Percentiles rank a stretch among this genome's conserved stretches.
phyloP scores from a whole-genome alignment of 768 basidiomycete species.

The Pulveroboletus ravenelii region DNA sequence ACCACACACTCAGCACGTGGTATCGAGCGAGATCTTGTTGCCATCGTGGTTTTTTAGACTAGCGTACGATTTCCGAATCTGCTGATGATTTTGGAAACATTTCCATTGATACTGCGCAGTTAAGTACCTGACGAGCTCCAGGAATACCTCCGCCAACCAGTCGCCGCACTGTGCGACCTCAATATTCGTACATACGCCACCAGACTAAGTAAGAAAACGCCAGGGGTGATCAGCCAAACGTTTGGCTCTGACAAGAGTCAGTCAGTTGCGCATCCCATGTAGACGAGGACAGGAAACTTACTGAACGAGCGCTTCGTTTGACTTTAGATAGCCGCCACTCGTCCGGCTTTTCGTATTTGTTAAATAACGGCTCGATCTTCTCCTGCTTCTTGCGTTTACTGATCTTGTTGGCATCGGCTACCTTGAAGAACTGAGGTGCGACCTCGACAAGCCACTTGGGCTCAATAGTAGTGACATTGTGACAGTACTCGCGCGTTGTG shows the following conservation, averaged over 20 bases:
- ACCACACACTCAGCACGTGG: no score
- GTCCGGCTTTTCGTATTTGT: slow-evolving; percentile 93
- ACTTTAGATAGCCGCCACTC: slow-evolving; percentile 93
- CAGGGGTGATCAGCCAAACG: slow-evolving; percentile 60
- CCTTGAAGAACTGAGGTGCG: slow-evolving; percentile 98
- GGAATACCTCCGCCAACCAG: no score
- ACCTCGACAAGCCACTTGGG: slow-evolving; percentile 99
- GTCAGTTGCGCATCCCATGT: neutral
- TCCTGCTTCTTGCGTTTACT: slow-evolving; percentile 94
- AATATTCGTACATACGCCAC: slow-evolving; percentile 8
- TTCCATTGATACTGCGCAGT: no score
- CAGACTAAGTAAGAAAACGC: neutral
- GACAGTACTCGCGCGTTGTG: slow-evolving; percentile 93
- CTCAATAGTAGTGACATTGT: slow-evolving; percentile 92
- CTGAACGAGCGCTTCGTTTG: slow-evolving; percentile 85
- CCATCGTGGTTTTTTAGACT: no score
- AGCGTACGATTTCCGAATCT: no score
- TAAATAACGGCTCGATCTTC: slow-evolving; percentile 94
- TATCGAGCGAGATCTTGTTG: no score
- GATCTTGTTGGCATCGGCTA: slow-evolving; percentile 96
- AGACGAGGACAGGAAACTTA: slow-evolving; percentile 28
- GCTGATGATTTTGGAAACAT: no score
- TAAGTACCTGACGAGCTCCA: no score
- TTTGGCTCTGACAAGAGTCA: slow-evolving; percentile 63
- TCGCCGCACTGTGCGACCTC: no score